Base-by-base conservation (phyloP, 306 rosid species). In the Lupinus albus region DNA sequence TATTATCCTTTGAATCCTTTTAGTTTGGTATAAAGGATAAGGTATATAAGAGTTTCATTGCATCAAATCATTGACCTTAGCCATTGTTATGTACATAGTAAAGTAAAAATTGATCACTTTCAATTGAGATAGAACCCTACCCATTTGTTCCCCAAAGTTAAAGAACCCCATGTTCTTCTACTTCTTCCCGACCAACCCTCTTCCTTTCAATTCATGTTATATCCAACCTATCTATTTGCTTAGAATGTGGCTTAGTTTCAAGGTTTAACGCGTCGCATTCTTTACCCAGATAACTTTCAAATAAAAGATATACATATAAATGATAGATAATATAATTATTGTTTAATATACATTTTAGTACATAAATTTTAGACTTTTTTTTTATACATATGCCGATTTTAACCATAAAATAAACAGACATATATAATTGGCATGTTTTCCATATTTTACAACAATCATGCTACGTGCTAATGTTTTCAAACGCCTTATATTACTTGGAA, bases 141-240 rank as follows among this genome's bases (percentile, higher is more conserved):
- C 64, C 35, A 44, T 63, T 59, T 84, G 89, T 87, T 78, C 89
- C 91, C 89, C 69, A 67, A 60, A 84, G 84, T 78, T 73, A 30
- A 73, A 71, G 82, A 87, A 84, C 14, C 72, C 89, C 92, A 82
- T 73, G 88, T 78, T 78, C 82, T 78, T 65, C 58, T 32, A 13
- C 66, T 80, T 82, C 81, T 82, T 4, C 81, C 51, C 66, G 50
- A 46, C 80, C 72, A 46, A 59, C 56, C 10, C 53, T 33, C 32
- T 54, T 62, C 42, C 36, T 30, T 52, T 71, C 78, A 64, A 75
- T 71, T 79, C 62, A 61, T 52, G 48, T 79, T 82, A 28, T 70
- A 63, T 70, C 74, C 14, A 52, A 7, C 74, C 14, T 38, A 7
- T 73, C 25, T 25, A 6, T 25, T 77, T 52, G 71, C 77, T 62